Base-by-base conservation (phyloP, 495 filamentous ascomycete genomes). In the Bryoglossum gracile region DNA sequence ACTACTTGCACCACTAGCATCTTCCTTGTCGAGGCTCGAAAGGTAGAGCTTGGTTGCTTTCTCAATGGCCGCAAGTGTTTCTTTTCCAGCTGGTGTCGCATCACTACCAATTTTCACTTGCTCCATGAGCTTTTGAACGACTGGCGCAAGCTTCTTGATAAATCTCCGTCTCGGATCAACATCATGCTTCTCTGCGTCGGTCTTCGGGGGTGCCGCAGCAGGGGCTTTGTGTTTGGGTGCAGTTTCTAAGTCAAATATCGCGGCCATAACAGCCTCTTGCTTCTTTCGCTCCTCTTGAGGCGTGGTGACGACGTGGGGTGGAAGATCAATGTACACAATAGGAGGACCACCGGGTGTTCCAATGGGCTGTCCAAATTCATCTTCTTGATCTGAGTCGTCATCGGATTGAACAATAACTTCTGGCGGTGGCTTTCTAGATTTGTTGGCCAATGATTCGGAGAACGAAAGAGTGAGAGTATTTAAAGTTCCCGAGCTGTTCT, bases 381-480 rank as follows among this genome's bases (percentile, higher is more conserved):
- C 57, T 18, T 56, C 58, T 33, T 61, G 53, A 19, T 78, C 74
- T 13, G 65, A 59, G 30, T 78, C 74, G 4, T 73, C 74, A 39
- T 80, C 77, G 32, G 67, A 63, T 14, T 76, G 70, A 0, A 70
- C 62, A 17, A 72, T 70, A 14, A 65, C 51, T 22, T 75, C 72
- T 0, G 68, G 59, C 3, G 64, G 54, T 4, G 72, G 72, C 50
- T 73, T 78, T 23, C 77, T 69, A 34, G 78, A 71, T 53, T 69
- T 69, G 40, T 56, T 55, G 4, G 75, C 74, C 2, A 79, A 60
- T 0, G 55, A 23, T 16, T 74, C 67, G 0, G 80, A 82, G 43
- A 83, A 73, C 1, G 80, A 82, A 3, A 83, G 60, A 48, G 72
- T 72, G 21, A 83, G 57, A 35, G 68, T 68, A 17, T 65, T 67